A percentile compares a stretch with the other conserved stretches of the same genome.
These are phyloP conservation scores for Globisporangium barbulae DNA, from an alignment of 352 stramenopile species.

Conservation along the genomic window DNA sequence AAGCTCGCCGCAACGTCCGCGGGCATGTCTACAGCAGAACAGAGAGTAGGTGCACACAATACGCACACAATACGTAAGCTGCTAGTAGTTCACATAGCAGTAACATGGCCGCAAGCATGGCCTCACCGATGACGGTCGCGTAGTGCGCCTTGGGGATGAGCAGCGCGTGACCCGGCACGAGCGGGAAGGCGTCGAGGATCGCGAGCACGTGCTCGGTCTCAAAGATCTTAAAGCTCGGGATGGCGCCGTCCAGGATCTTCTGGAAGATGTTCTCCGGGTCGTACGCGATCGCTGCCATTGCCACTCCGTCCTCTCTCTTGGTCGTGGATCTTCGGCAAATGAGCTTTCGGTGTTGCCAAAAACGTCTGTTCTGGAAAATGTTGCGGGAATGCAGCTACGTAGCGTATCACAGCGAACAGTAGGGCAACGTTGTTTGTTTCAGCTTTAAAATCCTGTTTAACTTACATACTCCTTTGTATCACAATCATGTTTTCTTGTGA, in stretches of 20 bases:
- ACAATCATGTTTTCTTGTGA: too few species aligned
- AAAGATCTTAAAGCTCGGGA: conserved; percentile 83
- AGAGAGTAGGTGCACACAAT: background rate
- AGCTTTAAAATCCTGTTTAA: too few species aligned
- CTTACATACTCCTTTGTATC: too few species aligned
- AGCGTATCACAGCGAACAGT: too few species aligned
- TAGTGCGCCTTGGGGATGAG: conserved; percentile 74
- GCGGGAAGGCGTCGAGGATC: conserved; percentile 79
- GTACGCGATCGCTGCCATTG: conserved; percentile 49
- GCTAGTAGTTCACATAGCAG: background rate
- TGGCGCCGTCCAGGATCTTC: conserved; percentile 78
- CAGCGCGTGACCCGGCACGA: conserved; percentile 61
- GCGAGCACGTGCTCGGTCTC: conserved; percentile 83
- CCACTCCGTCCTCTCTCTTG: background rate
- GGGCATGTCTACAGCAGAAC: conserved; percentile 45
- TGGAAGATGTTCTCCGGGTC: conserved; percentile 76
- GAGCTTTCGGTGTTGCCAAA: too few species aligned
- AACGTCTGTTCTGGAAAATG: too few species aligned
- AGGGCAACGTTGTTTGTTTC: too few species aligned
- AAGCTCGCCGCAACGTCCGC: conserved; percentile 62
- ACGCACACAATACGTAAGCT: background rate
- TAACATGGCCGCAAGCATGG: background rate
- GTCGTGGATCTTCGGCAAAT: too few species aligned
- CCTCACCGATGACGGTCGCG: conserved; percentile 57
- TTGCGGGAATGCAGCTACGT: too few species aligned